Conservation (phyloP, 1,139 yeast genomes). For the Candida labiduridarum region DNA sequence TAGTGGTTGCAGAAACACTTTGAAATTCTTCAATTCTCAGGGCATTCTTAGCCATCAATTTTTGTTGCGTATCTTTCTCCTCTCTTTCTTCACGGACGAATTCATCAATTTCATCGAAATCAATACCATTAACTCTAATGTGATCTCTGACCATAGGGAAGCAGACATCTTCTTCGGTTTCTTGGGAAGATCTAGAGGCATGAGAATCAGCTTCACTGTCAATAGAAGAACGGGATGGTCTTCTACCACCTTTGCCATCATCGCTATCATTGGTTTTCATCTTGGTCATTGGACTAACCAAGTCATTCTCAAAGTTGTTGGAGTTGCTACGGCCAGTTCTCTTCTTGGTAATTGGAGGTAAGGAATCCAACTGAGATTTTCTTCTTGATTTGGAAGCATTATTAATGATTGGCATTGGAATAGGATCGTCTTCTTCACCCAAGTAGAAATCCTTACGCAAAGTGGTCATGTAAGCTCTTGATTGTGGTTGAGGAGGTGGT, state of each 20-base stretch:
- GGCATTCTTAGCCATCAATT: constrained; percentile 27
- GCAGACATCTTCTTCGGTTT: constrained; percentile 96
- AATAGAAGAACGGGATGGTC: constrained; percentile 40
- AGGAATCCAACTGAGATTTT: constrained; percentile 30
- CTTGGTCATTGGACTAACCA: constrained; percentile 35
- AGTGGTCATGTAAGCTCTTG: constrained; percentile 13
- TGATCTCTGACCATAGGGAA: constrained; percentile 87
- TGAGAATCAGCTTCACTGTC: constrained; percentile 73
- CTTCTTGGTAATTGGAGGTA: constrained; percentile 12
- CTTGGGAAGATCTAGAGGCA: constrained; percentile 73
- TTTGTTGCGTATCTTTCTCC: constrained; percentile 31
- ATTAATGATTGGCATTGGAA: constrained; percentile 10
- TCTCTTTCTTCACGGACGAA: constrained; percentile 59
- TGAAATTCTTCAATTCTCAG: constrained; percentile 12
- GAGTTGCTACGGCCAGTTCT: constrained; percentile 14
- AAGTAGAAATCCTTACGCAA: constrained; percentile 17
- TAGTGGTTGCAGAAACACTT: constrained; percentile 13
- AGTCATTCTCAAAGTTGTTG: constrained; percentile 30
- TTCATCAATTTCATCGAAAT: constrained; percentile 78
- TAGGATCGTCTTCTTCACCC: constrained; percentile 12
- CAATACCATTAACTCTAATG: constrained; percentile 70
- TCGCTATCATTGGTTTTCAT: constrained; percentile 37
- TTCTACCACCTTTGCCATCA: constrained; percentile 21
- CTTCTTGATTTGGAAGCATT: constrained; percentile 17
- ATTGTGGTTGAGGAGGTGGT: constrained; percentile 3